Percentiles rank a stretch among this genome's conserved stretches.
Conservation (phyloP, 345 rosid species). For the Dimocarpus longan region DNA sequence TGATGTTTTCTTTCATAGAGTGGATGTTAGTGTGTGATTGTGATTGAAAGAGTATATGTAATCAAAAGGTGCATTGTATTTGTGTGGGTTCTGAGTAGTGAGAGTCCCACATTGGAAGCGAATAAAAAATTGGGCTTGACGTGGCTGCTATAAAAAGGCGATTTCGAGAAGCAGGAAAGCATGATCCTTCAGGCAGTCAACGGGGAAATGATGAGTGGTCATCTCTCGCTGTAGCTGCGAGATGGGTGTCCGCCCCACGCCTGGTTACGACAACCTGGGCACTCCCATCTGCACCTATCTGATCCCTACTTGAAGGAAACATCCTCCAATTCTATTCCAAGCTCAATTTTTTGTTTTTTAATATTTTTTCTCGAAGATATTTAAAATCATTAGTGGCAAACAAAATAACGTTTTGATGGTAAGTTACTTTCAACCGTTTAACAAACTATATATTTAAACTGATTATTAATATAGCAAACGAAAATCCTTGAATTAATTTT, state of each 20-base stretch:
- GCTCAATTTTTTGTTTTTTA: background rate
- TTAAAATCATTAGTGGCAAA: no score
- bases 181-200: constrained; percentile 70
- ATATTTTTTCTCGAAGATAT: no score
- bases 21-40: no score
- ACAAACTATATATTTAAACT: no score
- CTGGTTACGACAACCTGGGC: constrained; percentile 65
- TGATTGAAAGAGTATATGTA: no score
- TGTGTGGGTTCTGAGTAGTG: no score
- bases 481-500: no score
- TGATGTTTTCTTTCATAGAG: no score
- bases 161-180: rapidly evolving
- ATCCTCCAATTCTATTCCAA: background rate
- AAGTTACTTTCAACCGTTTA: no score
- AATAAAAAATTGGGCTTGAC: background rate
- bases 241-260: constrained; percentile 52
- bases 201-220: constrained; percentile 70
- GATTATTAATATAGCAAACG: no score
- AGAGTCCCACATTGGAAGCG: constrained; percentile 40
- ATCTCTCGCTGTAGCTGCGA: constrained; percentile 33
- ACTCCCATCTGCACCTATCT: constrained; percentile 38
- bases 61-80: no score
- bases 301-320: constrained; percentile 45
- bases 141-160: background rate
- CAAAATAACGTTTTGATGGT: no score